Evolutionary conservation across 805 yeast genomes (phyloP).

Genomic region (Ogataea sp.): DNA sequence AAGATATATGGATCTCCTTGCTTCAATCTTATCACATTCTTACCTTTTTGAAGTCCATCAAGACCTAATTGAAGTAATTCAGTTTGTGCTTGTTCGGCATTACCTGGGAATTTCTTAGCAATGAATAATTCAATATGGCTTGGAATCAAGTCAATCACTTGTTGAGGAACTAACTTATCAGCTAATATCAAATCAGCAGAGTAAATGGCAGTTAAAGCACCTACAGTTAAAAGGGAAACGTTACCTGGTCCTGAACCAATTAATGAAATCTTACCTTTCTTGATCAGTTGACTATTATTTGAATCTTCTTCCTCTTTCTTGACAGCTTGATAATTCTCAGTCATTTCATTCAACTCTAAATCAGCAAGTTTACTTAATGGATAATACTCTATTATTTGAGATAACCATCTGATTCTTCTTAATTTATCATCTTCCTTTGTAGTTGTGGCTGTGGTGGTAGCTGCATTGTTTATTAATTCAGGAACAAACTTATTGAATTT

Average conservation of each 20-base stretch:
- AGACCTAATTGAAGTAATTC: conserved; percentile 74
- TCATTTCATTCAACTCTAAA: conserved; percentile 51
- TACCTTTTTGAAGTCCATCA: conserved; percentile 52
- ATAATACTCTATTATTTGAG: conserved; percentile 85
- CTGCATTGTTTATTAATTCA: conserved; percentile 23
- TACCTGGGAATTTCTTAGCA: conserved; percentile 93
- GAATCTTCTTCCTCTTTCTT: neutral
- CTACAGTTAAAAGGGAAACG: conserved; percentile 70
- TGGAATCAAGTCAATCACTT: conserved; percentile 79
- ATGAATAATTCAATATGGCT: conserved; percentile 65
- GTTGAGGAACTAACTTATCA: conserved; percentile 88
- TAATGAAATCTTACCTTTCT: conserved; percentile 57
- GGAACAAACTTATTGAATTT: conserved; percentile 53
- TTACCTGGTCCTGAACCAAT: conserved; percentile 96
- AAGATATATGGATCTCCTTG: conserved; percentile 97
- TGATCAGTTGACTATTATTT: neutral
- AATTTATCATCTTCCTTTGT: conserved; percentile 40
- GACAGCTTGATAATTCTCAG: conserved; percentile 28
- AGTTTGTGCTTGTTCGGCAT: conserved; percentile 88
- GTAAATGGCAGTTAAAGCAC: conserved; percentile 74
- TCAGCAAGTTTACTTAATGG: conserved; percentile 62
- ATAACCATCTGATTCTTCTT: conserved; percentile 73
- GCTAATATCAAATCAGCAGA: conserved; percentile 81
- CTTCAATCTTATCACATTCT: conserved; percentile 78
- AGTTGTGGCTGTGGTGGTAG: conserved; percentile 30